A percentile compares a stretch with the other conserved stretches of the same genome.
Conservation (phyloP, 306 rosid species). For the Abrus precatorius region DNA sequence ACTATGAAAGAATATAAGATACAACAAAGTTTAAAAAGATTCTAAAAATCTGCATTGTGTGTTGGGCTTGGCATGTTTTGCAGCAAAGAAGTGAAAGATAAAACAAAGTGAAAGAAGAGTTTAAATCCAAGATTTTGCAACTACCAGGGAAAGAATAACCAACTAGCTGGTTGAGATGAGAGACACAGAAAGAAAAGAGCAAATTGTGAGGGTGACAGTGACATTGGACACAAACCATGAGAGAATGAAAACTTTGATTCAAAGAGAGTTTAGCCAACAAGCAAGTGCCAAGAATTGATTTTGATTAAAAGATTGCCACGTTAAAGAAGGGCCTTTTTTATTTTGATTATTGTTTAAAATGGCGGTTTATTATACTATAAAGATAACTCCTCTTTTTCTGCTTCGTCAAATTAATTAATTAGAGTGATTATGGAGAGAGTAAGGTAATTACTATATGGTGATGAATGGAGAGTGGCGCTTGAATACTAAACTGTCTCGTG, state of each 20-base stretch:
- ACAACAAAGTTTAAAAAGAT: slow-evolving; percentile 41
- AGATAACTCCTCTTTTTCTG: background rate
- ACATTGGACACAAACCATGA: slow-evolving; percentile 37
- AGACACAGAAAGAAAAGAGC: slow-evolving; percentile 43
- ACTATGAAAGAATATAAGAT: slow-evolving; percentile 37
- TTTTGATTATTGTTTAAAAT: slow-evolving; percentile 27
- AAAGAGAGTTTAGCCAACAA: slow-evolving; percentile 67
- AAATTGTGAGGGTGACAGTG: slow-evolving; percentile 53
- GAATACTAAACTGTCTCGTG: background rate
- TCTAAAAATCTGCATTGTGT: slow-evolving; percentile 44
- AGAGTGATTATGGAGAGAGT: slow-evolving; percentile 23
- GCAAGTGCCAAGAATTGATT: slow-evolving; percentile 43
- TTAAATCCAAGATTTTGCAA: slow-evolving; percentile 60
- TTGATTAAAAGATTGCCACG: slow-evolving; percentile 37
- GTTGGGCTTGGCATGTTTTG: slow-evolving; percentile 36
- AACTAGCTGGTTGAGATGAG: slow-evolving; percentile 36
- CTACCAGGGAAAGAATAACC: slow-evolving; percentile 49
- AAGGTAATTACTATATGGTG: slow-evolving; percentile 17
- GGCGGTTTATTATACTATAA: slow-evolving; percentile 28
- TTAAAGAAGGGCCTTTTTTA: slow-evolving; percentile 6
- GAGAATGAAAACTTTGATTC: slow-evolving; percentile 64
- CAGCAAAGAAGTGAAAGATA: slow-evolving; percentile 32
- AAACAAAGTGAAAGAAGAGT: slow-evolving; percentile 24
- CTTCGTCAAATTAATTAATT: slow-evolving; percentile 18
- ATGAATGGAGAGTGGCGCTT: background rate